These are phyloP conservation scores for Pneumocystis sp. DNA, from an alignment of 1,139 yeast genomes.

Conservation along the genomic window DNA sequence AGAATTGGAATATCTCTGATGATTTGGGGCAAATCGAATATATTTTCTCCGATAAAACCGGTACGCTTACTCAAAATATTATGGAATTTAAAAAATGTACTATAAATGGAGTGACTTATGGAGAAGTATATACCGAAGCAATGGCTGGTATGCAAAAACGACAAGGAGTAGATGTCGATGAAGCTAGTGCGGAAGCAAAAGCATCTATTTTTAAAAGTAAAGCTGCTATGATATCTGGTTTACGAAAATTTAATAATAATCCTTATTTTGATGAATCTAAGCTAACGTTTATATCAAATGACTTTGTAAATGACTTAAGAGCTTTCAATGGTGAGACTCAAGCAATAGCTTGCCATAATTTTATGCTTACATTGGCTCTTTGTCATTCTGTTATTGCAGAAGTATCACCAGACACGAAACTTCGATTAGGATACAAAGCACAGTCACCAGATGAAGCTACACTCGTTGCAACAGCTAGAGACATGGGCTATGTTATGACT, in stretches of 20 bases:
- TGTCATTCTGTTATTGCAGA: slow-evolving; percentile 91
- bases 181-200: slow-evolving; percentile 50
- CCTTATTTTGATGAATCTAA: slow-evolving; percentile 48
- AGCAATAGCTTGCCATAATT: slow-evolving; percentile 51
- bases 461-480: slow-evolving; percentile 82
- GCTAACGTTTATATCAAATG: slow-evolving; percentile 67
- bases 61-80: slow-evolving; percentile 87
- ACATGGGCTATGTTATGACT: slow-evolving; percentile 69
- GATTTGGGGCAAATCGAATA: slow-evolving; percentile 95
- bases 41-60: slow-evolving; percentile 91
- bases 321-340: slow-evolving; percentile 42
- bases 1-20: slow-evolving; percentile 93
- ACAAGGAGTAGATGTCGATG: slow-evolving; percentile 63
- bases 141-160: slow-evolving; percentile 83
- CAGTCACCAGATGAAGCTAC: slow-evolving; percentile 99
- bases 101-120: slow-evolving; percentile 74
- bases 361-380: slow-evolving; percentile 75
- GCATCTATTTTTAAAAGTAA: slow-evolving; percentile 49
- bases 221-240: slow-evolving; percentile 44
- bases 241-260: slow-evolving; percentile 36
- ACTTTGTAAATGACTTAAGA: slow-evolving; percentile 39
- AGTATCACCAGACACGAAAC: slow-evolving; percentile 31
- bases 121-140: slow-evolving; percentile 92
- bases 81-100: slow-evolving; percentile 95
- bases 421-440: slow-evolving; percentile 56